phyloP scores from a whole-genome alignment of 2,329 filamentous ascomycete species.

The Nemania sp. region DNA sequence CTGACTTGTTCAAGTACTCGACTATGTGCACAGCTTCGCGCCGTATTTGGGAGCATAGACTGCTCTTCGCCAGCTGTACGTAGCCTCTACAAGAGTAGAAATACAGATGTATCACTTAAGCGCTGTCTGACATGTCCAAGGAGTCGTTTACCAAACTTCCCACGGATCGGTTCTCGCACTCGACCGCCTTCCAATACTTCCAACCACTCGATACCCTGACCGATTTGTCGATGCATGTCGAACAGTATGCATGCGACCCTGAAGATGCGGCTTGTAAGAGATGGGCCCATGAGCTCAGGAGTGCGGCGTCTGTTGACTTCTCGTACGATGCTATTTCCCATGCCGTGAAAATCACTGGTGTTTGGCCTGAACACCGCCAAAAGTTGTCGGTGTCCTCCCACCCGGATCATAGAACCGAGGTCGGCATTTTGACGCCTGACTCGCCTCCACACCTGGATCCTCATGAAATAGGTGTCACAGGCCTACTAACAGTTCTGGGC shows the following conservation, averaged over 20 bases:
- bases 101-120: background rate
- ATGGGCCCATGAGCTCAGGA: constrained; percentile 32
- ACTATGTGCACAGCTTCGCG: constrained; percentile 39
- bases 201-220: constrained; percentile 62
- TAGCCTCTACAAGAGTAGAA: constrained; percentile 6
- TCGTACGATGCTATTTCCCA: constrained; percentile 70
- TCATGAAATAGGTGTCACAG: constrained; percentile 77
- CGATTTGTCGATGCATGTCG: constrained; percentile 56
- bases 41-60: constrained; percentile 40
- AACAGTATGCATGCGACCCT: constrained; percentile 43
- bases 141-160: constrained; percentile 66
- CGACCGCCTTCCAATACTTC: constrained; percentile 71
- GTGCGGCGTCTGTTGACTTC: constrained; percentile 66
- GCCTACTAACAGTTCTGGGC: constrained; percentile 77
- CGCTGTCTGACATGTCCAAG: constrained; percentile 55
- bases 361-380: constrained; percentile 59
- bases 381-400: constrained; percentile 46
- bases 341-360: constrained; percentile 64
- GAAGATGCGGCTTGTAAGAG: constrained; percentile 31
- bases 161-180: constrained; percentile 59
- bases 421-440: constrained; percentile 76
- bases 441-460: constrained; percentile 60
- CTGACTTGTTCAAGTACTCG: constrained; percentile 29
- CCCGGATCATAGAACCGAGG: constrained; percentile 66
- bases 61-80: constrained; percentile 42